Conservation (phyloP, 371 early-diverging fungal genomes). For the Mortierella sp. region DNA sequence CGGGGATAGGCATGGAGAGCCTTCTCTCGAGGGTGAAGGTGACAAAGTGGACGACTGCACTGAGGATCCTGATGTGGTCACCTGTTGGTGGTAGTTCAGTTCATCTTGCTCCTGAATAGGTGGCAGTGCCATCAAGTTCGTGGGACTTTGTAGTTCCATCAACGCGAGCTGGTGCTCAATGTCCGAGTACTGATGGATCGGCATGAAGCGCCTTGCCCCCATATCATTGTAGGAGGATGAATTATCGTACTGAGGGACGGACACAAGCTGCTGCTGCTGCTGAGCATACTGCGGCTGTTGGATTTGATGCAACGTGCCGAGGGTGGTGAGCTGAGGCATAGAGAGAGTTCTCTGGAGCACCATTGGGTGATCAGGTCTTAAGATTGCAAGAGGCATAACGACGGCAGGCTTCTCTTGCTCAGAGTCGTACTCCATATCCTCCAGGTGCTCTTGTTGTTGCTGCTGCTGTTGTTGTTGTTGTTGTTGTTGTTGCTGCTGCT, state of each 20-base stretch:
- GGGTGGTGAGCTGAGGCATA: slow-evolving; percentile 14
- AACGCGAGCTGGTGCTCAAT: too few species aligned
- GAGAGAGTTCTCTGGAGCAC: slow-evolving; percentile 32
- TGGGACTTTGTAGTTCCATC: too few species aligned
- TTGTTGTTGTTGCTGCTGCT: slow-evolving; percentile 7
- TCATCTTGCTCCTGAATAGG: neutral
- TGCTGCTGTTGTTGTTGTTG: slow-evolving; percentile 14
- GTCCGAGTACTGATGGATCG: too few species aligned
- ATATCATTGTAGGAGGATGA: slow-evolving; percentile 20
- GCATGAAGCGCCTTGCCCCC: neutral
- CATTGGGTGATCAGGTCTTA: slow-evolving; percentile 32
- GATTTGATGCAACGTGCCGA: neutral
- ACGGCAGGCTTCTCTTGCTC: slow-evolving; percentile 1
- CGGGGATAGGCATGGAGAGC: slow-evolving; percentile 22
- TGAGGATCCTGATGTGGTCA: neutral
- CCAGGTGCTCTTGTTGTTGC: slow-evolving; percentile 5
- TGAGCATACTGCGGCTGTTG: neutral
- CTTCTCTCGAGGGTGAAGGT: slow-evolving; percentile 11
- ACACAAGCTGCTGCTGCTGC: neutral
- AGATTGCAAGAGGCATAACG: slow-evolving; percentile 10
- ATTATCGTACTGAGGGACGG: slow-evolving; percentile 10
- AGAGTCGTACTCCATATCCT: neutral
- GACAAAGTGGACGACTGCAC: slow-evolving; percentile 16
- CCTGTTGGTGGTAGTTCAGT: neutral
- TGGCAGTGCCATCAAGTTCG: slow-evolving; percentile 8